Conservation (phyloP, 768 basidiomycete species). For the Trametes cingulata region DNA sequence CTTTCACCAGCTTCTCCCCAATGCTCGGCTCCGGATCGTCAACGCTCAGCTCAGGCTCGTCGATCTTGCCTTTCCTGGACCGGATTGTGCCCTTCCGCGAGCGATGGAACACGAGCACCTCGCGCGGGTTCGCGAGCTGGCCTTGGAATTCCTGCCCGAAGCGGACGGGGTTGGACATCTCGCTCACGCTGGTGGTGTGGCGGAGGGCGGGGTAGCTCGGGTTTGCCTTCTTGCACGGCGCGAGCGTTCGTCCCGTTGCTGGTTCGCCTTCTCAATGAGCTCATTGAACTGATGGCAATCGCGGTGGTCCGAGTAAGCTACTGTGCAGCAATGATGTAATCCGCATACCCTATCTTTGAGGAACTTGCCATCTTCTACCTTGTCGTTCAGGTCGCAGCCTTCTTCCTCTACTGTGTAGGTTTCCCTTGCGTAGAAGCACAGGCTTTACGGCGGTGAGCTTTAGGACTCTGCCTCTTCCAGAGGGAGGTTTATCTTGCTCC, state of each 20-base stretch:
- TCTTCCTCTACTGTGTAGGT: conserved; percentile 77
- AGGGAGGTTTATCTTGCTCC: conserved; percentile 91
- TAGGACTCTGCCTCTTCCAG: conserved; percentile 65
- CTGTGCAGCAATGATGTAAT: conserved; percentile 12
- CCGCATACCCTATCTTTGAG: conserved; percentile 67
- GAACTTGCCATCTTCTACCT: conserved; percentile 80
- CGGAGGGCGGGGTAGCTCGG: conserved; percentile 68
- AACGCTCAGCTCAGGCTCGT: conserved; percentile 78
- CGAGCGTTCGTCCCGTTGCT: conserved; percentile 74
- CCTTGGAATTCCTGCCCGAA: conserved; percentile 96
- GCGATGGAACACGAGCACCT: conserved; percentile 88
- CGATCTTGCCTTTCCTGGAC: conserved; percentile 60
- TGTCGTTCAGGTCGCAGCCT: conserved; percentile 73
- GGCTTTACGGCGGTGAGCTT: conserved; percentile 80
- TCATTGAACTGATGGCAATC: conserved; percentile 64
- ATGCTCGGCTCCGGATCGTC: conserved; percentile 69
- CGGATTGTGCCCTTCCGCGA: conserved; percentile 61
- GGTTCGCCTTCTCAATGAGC: conserved; percentile 77
- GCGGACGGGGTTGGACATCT: conserved; percentile 93
- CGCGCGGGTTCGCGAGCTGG: conserved; percentile 89
- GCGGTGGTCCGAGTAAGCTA: background rate
- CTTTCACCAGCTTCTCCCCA: conserved; percentile 74
- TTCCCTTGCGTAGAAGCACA: conserved; percentile 88
- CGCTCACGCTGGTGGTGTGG: conserved; percentile 90
- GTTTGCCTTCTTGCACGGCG: conserved; percentile 63